These are phyloP conservation scores for Castanospermum australe DNA, from an alignment of 306 rosid genomes.

Conservation along the genomic window DNA sequence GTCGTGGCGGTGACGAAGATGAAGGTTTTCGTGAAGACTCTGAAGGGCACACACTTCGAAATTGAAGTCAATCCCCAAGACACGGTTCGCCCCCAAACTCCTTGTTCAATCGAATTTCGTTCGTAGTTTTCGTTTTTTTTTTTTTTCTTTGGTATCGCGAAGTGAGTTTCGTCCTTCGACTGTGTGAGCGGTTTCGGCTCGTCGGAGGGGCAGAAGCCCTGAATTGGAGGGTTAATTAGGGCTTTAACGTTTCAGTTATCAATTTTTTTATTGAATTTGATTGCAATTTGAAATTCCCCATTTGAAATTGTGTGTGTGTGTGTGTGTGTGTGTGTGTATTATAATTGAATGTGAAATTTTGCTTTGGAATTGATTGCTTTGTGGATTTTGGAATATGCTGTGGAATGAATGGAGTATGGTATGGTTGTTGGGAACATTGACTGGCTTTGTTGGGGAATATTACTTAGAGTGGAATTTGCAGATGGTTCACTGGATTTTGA, in stretches of 20 bases:
- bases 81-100: conserved; percentile 40
- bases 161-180: background rate
- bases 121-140: background rate
- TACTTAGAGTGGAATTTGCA: too few species aligned
- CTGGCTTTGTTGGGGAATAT: too few species aligned
- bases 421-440: background rate
- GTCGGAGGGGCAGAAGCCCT: background rate
- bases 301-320: background rate
- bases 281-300: background rate
- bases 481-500: background rate
- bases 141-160: background rate
- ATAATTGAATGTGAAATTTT: background rate
- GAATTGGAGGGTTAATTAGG: conserved; percentile 37
- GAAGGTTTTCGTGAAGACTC: conserved; percentile 84
- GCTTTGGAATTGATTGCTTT: background rate
- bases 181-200: background rate
- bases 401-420: background rate
- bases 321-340: background rate
- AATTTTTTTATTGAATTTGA: conserved; percentile 5
- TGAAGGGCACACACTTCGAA: conserved; percentile 81
- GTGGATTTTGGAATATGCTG: background rate
- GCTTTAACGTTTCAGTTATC: conserved; percentile 14
- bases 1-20: conserved; percentile 37
- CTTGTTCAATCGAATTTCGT: background rate
- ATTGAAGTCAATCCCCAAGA: conserved; percentile 63